phyloP scores from a whole-genome alignment of 2,329 filamentous ascomycete species.

The Stachybotrys chlorohalonatus region DNA sequence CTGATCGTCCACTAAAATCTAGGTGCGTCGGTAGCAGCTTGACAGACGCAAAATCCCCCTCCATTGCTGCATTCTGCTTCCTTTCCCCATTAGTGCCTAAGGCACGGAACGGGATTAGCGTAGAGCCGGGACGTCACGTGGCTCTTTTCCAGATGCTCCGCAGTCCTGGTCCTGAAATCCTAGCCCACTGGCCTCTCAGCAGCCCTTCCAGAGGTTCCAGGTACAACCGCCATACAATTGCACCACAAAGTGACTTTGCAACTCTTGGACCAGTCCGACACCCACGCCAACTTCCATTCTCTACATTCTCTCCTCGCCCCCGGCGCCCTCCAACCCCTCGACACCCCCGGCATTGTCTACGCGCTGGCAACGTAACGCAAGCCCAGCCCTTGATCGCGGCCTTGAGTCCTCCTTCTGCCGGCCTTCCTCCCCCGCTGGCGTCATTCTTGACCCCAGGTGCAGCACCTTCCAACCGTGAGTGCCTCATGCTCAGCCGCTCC shows the following conservation, averaged over 20 bases:
- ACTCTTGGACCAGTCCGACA: neutral
- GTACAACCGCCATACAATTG: constrained; percentile 23
- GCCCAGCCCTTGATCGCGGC: constrained; percentile 5
- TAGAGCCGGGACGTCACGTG: constrained; percentile 4
- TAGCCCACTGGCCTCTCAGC: constrained; percentile 1
- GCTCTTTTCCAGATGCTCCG: constrained; percentile 1
- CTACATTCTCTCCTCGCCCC: neutral
- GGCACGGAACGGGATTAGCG: neutral
- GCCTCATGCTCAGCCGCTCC: constrained; percentile 25
- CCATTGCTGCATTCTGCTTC: neutral
- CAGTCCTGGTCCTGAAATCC: neutral
- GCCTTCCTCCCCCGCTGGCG: constrained; percentile 19
- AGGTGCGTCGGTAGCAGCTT: neutral
- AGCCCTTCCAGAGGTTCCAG: constrained; percentile 15
- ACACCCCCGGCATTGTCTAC: constrained; percentile 4
- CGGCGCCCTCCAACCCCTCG: neutral
- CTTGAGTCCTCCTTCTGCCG: constrained; percentile 9
- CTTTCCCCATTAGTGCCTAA: neutral
- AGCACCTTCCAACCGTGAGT: constrained; percentile 20
- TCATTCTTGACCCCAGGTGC: constrained; percentile 30
- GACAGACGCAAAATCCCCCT: neutral
- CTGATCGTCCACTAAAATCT: too few relatives aligned
- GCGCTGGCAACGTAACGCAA: constrained; percentile 4
- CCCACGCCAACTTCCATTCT: neutral
- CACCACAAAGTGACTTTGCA: constrained; percentile 23